Evolutionary conservation across 2,329 filamentous ascomycete species (phyloP).

Genomic region (Furcasterigmium sp.): DNA sequence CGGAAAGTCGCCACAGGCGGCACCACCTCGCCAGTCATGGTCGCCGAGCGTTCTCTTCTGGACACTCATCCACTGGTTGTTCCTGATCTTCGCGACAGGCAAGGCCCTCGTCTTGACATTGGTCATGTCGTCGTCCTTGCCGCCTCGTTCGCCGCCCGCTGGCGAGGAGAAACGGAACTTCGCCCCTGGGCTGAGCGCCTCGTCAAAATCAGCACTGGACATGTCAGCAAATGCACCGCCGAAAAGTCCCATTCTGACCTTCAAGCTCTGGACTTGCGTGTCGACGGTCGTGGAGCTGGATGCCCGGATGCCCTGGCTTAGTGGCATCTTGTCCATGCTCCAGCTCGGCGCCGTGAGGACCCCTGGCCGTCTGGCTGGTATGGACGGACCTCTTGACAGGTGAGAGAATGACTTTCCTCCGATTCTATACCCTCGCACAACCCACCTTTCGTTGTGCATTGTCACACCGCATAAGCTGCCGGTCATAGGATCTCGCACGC

Average conservation of each 20-base stretch:
- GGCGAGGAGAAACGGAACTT: constrained; percentile 15
- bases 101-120: constrained; percentile 62
- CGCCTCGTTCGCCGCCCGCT: constrained; percentile 37
- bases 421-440: background rate
- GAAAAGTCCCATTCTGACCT: constrained; percentile 66
- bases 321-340: constrained; percentile 66
- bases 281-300: constrained; percentile 69
- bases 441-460: constrained; percentile 13
- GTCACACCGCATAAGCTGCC: constrained; percentile 37
- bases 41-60: constrained; percentile 47
- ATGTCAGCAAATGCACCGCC: constrained; percentile 1
- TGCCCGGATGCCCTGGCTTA: constrained; percentile 85
- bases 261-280: constrained; percentile 70
- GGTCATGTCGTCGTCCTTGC: constrained; percentile 62
- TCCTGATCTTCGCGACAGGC: constrained; percentile 54
- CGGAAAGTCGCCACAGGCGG: background rate
- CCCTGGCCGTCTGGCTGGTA: constrained; percentile 68
- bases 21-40: constrained; percentile 21
- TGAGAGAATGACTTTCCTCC: constrained; percentile 46
- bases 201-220: constrained; percentile 12
- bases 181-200: background rate
- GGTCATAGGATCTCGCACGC: constrained; percentile 38
- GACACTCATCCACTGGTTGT: constrained; percentile 48
- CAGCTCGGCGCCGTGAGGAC: constrained; percentile 71
- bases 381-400: constrained; percentile 83